Evolutionary conservation across 495 filamentous ascomycete genomes (phyloP), one percentile per base, ranked within the genome.

Genomic region (Apiosordaria backusii): DNA sequence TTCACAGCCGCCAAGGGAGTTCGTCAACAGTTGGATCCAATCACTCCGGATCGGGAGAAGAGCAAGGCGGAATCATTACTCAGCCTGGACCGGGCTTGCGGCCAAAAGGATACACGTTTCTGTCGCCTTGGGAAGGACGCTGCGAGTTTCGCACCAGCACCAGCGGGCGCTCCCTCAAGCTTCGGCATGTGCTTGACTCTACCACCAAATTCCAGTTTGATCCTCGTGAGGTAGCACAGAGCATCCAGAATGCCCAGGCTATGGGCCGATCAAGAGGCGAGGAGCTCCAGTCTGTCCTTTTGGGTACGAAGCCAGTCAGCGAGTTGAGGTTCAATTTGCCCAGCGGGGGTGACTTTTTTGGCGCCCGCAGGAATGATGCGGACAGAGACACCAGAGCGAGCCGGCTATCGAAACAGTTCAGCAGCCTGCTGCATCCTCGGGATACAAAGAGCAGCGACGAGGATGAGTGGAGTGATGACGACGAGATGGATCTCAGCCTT

Each of bases 301-400:
- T 70, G 16, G 77, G 74, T 19, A 74, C 77, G 13, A 82, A 85
- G n/a, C 80, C 83, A 0, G 86, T 94, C 10, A 93, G 92, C 72
- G 93, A 97, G 77, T 78, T 97, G 63, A 87, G 93, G 40, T 97
- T 96, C 83, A 97, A 96, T 75, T 84, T 92, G 0, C 91, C 92
- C 0, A 61, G 29, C 27, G 55, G 82, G 10, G 71, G 72, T 50
- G 72, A 78, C 25, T 23, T 80, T 1, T 75, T 74, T 27, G 64
- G 67, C 16, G 65, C 68, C 1, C 50, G 66, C 5, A 75, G 74
- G 25, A 72, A 69, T 19, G 63, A 52, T 15, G 54, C 25, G 57
- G 60, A 18, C 69, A 52, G 50, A 62, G 70, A 58, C 19, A 73
- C 9, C 63, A 72, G 59, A 10, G 24, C 59, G 10, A 61, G 27